Base-by-base conservation (phyloP, 495 filamentous ascomycete genomes). In the Penicillium salamii region DNA sequence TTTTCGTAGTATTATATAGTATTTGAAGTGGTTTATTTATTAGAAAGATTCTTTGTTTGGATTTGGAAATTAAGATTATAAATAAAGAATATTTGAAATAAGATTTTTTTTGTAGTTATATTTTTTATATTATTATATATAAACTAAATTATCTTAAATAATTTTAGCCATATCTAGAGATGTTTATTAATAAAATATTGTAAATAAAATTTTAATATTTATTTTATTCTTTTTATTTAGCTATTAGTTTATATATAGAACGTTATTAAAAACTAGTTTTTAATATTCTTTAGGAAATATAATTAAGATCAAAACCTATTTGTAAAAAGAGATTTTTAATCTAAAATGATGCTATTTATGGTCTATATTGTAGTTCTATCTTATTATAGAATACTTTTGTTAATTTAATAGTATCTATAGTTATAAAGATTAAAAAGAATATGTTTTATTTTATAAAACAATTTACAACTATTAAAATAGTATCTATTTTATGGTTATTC, bases 221-320 rank as follows among this genome's bases (percentile, higher is more conserved):
- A 35, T 17, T 47, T 53, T 15, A 24, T 35, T n/a, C 33, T 43
- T 36, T 62, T 44, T 13, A 46, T 62, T 52, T 59, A 43, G 23
- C 45, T 49, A 50, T 65, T 45, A 12, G 51, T 42, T 34, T 50
- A 67, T 72, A 37, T n/a, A 42, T 43, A 42, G 31, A 54, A 35
- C 8, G 26, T 6, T 24, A 38, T 43, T 15, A 31, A 37, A 43
- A 49, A 17, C n/a, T 23, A 26, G 36, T 29, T 37, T 23, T 40
- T 50, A 20, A 55, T 54, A 24, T 17, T 17, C 21, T 43, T 7
- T 7, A 35, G 13, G 15, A 39, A 46, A 34, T 38, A 54, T 11
- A 63, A 12, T 15, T 43, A 43, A 8, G 20, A 37, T 36, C 40
- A 58, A 14, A 62, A 58, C 14, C 53, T 20, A 18, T 19, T 32